phyloP scores from a whole-genome alignment of 2,329 filamentous ascomycete species.

The Periconia sp. region DNA sequence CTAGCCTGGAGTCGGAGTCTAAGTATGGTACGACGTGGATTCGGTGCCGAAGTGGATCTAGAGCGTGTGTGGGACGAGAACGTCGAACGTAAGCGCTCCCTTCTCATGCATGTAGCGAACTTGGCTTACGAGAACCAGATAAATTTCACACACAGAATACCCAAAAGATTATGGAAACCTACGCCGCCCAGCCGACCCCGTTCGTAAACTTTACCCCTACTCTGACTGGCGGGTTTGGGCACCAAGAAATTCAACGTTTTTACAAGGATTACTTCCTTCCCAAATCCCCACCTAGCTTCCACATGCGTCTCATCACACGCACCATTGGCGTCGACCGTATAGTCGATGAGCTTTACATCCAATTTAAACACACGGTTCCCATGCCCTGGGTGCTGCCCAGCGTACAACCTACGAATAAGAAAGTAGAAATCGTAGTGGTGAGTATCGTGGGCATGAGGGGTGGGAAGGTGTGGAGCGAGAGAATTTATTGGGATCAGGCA shows the following conservation, averaged over 20 bases:
- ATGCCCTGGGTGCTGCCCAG: constrained; percentile 67
- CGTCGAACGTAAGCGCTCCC: constrained; percentile 35
- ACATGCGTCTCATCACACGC: constrained; percentile 61
- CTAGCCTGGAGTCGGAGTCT: constrained; percentile 74
- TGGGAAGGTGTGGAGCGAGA: constrained; percentile 61
- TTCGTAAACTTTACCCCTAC: constrained; percentile 53
- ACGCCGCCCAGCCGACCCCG: constrained; percentile 41
- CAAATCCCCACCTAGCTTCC: constrained; percentile 52
- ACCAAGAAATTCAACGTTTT: constrained; percentile 55
- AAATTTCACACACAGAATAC: constrained; percentile 45
- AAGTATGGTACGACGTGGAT: constrained; percentile 64
- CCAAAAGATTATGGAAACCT: constrained; percentile 47
- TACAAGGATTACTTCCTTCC: constrained; percentile 64
- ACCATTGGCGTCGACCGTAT: constrained; percentile 64
- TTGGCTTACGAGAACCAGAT: constrained; percentile 27
- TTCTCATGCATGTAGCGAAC: not conserved
- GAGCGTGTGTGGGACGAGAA: constrained; percentile 53
- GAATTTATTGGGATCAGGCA: constrained; percentile 69
- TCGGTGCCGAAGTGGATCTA: constrained; percentile 57
- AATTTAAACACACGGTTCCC: constrained; percentile 62
- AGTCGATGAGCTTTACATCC: constrained; percentile 65
- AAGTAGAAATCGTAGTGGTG: constrained; percentile 64
- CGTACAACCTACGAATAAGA: constrained; percentile 61
- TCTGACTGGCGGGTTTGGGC: constrained; percentile 53
- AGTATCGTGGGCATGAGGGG: constrained; percentile 62